Evolutionary conservation across 202 grass and related monocot species (phyloP).

Genomic region (Carex sylvatica): DNA sequence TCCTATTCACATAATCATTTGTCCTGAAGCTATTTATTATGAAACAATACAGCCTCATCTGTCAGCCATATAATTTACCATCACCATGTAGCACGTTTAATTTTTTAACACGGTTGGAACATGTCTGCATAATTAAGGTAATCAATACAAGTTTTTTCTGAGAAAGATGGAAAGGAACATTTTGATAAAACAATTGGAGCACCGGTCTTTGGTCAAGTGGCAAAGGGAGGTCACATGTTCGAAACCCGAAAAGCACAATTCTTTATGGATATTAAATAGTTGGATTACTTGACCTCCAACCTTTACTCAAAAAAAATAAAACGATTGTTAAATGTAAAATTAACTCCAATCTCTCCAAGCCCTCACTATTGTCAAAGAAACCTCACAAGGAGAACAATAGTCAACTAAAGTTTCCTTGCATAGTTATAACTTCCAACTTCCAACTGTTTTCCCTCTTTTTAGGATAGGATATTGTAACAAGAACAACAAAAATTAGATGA

Average conservation of each 20-base stretch:
- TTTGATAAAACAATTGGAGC: too few relatives aligned
- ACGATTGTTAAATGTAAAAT: neutral
- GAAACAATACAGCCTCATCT: neutral
- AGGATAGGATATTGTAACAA: neutral
- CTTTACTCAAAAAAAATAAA: too few relatives aligned
- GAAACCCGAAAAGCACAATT: too few relatives aligned
- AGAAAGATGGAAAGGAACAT: neutral
- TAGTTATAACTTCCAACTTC: neutral
- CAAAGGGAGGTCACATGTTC: too few relatives aligned
- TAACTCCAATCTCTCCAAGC: too few relatives aligned
- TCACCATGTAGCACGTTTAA: neutral
- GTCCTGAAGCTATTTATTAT: neutral
- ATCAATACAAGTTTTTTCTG: neutral
- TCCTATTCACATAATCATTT: neutral
- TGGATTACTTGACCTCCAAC: too few relatives aligned
- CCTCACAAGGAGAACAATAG: too few relatives aligned
- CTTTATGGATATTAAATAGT: too few relatives aligned
- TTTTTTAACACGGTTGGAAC: neutral
- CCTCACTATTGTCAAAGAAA: too few relatives aligned
- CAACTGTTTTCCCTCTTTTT: neutral
- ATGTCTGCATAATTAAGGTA: neutral
- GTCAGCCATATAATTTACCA: neutral
- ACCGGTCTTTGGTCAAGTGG: too few relatives aligned
- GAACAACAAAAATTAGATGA: neutral
- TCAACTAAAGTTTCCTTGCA: neutral